Percentiles rank a stretch among this genome's conserved stretches.
Evolutionary conservation across 495 filamentous ascomycete genomes (phyloP).

Genomic region (Cairneyella variabilis): DNA sequence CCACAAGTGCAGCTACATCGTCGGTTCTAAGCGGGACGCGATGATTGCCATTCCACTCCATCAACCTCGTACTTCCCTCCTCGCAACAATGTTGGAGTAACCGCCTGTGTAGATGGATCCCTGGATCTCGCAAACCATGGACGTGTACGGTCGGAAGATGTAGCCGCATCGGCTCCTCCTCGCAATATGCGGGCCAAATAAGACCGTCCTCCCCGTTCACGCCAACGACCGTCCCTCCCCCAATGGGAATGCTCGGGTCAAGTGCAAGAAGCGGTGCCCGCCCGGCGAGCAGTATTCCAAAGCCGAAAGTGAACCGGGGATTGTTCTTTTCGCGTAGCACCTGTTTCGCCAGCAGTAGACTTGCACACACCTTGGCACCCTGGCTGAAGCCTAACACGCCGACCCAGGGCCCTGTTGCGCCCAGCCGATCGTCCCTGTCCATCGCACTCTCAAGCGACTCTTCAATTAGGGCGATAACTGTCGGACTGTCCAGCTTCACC

Average conservation of each 20-base stretch:
- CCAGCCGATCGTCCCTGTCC: neutral
- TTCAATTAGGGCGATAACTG: neutral
- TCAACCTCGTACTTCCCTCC: conserved; percentile 34
- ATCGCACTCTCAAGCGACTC: neutral
- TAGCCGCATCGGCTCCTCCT: neutral
- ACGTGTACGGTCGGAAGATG: conserved; percentile 59
- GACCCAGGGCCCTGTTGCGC: neutral
- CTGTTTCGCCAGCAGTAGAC: neutral
- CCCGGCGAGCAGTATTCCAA: neutral
- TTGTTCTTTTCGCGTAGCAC: neutral
- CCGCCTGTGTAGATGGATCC: conserved; percentile 46
- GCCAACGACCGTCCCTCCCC: too few species aligned
- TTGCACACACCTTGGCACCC: neutral
- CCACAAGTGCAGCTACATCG: conserved; percentile 46
- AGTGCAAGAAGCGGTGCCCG: neutral
- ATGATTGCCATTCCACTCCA: conserved; percentile 62
- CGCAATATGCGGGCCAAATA: too few species aligned
- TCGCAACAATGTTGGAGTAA: conserved; percentile 50
- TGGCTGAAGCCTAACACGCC: conserved; percentile 1
- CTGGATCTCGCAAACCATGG: conserved; percentile 54
- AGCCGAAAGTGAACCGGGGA: neutral
- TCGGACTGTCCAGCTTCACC: neutral
- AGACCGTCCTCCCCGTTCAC: too few species aligned
- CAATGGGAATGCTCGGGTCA: neutral
- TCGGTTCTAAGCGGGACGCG: conserved; percentile 51